Base-by-base conservation (phyloP, 1,139 yeast genomes). In the Scheffersomyces cryptocercus region DNA sequence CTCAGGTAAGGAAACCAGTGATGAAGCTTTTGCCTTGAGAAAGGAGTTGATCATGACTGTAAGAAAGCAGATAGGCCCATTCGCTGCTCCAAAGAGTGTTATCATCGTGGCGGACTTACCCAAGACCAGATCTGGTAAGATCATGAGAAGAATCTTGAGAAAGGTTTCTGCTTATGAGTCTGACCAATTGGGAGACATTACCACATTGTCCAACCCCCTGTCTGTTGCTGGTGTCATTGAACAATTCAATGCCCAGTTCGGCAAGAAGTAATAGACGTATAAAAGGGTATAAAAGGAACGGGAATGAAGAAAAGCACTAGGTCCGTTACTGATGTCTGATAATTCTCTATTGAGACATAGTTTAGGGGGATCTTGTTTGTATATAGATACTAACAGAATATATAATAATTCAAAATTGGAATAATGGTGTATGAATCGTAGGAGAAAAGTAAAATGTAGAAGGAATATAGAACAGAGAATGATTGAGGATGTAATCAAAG, bases 51-150 rank as follows among this genome's bases (percentile, higher is more conserved):
- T 90, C 47, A 70, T 91, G 70, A 90, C 85, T 59, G 97, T 93
- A 41, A 85, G 99, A 75, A 85, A 86, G 64, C 89, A 85, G 62
- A 93, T 93, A 65, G 99, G 99, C 44, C 99, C 99, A 44, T 93
- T 93, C 70, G 99, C 99, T 36, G 96, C 98, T 46, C 99, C 99
- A 67, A 91, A 91, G 74, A 77, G 87, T 37, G 91, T 91, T 44
- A 82, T 91, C 51, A 75, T 90, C 50, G 97, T 93, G 44, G 81
- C 79, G 47, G 99, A 93, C 63, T 81, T 93, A 68, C 99, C 99
- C 68, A 91, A 90, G 81, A 93, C 99, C 30, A 83, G 99, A 75
- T 89, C 97, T 28, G 99, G 99, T 61, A 93, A 93, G 81, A 91
- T 93, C 67, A 91, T 93, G 96, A 87, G 99, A 79, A 88, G 99